Conservation (phyloP, 2,329 filamentous ascomycete species). For the Aspergillus sp. region DNA sequence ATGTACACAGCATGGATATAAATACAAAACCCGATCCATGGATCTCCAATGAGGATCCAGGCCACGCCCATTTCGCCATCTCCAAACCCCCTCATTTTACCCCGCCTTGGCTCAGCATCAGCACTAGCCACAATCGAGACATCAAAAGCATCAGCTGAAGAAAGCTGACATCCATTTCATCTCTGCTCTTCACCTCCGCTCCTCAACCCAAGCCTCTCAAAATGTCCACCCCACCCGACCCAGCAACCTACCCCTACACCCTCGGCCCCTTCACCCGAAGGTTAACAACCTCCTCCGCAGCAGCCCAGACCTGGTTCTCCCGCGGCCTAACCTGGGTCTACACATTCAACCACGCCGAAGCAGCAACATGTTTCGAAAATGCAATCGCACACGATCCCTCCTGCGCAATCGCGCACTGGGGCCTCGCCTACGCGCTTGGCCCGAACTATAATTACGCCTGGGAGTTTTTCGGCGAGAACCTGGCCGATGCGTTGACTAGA, state of each 20-base stretch:
- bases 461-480: conserved; percentile 70
- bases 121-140: too few species aligned
- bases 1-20: too few species aligned
- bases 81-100: too few species aligned
- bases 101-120: too few species aligned
- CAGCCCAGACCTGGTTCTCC: conserved; percentile 41
- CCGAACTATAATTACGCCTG: conserved; percentile 83
- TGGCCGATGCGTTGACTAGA: conserved; percentile 52
- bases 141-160: too few species aligned
- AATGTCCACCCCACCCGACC: not conserved
- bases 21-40: too few species aligned
- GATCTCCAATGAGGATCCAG: too few species aligned
- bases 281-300: conserved; percentile 29
- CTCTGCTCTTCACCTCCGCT: too few species aligned
- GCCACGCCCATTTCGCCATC: too few species aligned
- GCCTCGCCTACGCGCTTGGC: conserved; percentile 66
- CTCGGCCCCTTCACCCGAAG: conserved; percentile 41
- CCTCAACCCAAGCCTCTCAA: too few species aligned
- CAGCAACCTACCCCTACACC: conserved; percentile 28
- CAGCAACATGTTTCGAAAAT: conserved; percentile 41
- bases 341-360: conserved; percentile 47
- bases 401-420: conserved; percentile 49
- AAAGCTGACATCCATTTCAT: too few species aligned
- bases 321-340: conserved; percentile 42
- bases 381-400: conserved; percentile 39